Evolutionary conservation across 306 rosid genomes (phyloP).

Genomic region (Lotus japonicus): DNA sequence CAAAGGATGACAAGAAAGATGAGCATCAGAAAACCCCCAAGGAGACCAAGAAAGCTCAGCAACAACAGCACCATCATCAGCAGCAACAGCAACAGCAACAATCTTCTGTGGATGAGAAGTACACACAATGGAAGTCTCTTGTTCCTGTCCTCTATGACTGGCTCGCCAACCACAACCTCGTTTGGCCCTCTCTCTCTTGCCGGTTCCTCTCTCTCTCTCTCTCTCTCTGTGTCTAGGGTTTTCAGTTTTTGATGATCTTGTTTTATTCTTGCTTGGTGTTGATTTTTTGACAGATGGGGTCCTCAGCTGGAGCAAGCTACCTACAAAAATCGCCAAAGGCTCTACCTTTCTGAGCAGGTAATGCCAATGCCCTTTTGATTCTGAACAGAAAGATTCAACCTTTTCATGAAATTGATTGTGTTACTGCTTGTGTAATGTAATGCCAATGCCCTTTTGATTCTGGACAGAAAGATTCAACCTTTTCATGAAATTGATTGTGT

Average conservation of each 20-base stretch:
- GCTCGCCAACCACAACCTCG: slow-evolving; percentile 94
- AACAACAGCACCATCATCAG: slow-evolving; percentile 20
- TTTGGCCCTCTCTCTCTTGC: slow-evolving; percentile 97
- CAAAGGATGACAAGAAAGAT: slow-evolving; percentile 80
- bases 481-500: not conserved
- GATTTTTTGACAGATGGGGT: slow-evolving; percentile 57
- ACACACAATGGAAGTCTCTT: slow-evolving; percentile 82
- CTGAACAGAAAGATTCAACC: not conserved
- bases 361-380: not conserved
- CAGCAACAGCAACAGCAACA: slow-evolving; percentile 35
- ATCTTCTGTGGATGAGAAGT: slow-evolving; percentile 67
- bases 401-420: not conserved
- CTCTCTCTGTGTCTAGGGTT: slow-evolving; percentile 15
- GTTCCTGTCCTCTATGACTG: slow-evolving; percentile 93
- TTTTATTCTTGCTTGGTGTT: not conserved
- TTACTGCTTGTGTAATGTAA: not conserved
- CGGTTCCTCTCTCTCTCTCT: slow-evolving; percentile 33
- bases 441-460: not conserved
- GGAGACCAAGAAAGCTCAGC: slow-evolving; percentile 42
- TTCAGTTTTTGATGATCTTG: not conserved
- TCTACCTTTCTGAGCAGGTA: slow-evolving; percentile 94
- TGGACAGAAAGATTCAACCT: not conserved
- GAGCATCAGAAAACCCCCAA: slow-evolving; percentile 12
- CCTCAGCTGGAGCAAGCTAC: slow-evolving; percentile 96
- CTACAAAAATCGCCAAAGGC: slow-evolving; percentile 93